Conservation (phyloP, 371 early-diverging fungal genomes). For the Mucor indicus region DNA sequence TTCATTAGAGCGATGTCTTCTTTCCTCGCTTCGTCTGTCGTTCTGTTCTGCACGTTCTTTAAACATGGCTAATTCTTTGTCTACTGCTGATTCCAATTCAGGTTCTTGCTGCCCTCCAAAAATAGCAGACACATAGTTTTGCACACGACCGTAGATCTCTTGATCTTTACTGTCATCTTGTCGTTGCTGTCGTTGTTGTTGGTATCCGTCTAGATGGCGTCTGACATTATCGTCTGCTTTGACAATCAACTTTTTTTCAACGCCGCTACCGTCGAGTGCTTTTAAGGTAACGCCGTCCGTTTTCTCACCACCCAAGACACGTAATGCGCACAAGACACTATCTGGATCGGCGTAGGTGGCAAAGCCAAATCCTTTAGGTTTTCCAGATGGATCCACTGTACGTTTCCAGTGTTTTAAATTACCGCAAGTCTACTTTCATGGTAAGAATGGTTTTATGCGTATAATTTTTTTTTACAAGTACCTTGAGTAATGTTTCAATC, state of each 20-base stretch:
- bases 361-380: conserved; percentile 80
- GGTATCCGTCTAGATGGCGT: conserved; percentile 58
- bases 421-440: conserved; percentile 43
- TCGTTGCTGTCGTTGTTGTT: conserved; percentile 33
- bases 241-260: conserved; percentile 62
- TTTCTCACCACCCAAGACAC: conserved; percentile 65
- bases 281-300: conserved; percentile 49
- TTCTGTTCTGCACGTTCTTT: conserved; percentile 65
- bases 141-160: conserved; percentile 8
- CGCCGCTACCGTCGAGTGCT: conserved; percentile 54
- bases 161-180: conserved; percentile 16
- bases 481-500: conserved; percentile 70
- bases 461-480: conserved; percentile 15
- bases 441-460: too few species aligned
- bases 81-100: conserved; percentile 17
- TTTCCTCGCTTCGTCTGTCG: conserved; percentile 15
- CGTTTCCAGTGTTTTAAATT: conserved; percentile 71
- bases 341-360: conserved; percentile 74
- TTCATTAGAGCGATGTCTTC: not conserved
- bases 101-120: conserved; percentile 31
- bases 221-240: conserved; percentile 75
- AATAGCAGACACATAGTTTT: conserved; percentile 28
- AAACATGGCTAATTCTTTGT: conserved; percentile 65
- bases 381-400: conserved; percentile 63
- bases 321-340: conserved; percentile 63